These are phyloP conservation scores for Rhodosporidiobolus odoratus DNA, from an alignment of 768 basidiomycete species.

Conservation along the genomic window DNA sequence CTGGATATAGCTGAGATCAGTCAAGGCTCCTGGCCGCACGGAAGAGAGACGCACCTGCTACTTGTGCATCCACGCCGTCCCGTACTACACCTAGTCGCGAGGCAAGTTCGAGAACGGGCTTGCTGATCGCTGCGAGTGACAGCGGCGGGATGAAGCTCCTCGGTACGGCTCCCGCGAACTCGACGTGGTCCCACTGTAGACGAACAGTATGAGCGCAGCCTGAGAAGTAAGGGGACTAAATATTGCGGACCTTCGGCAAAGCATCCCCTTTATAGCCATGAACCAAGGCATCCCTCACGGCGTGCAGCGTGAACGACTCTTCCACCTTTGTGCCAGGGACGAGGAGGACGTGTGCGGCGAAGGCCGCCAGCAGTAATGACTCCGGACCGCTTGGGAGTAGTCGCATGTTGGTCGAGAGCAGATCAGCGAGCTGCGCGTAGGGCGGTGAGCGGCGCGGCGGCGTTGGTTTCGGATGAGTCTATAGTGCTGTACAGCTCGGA, in stretches of 20 bases:
- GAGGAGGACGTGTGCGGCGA: conserved; percentile 54
- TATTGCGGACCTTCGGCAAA: conserved; percentile 8
- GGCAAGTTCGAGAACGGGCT: conserved; percentile 53
- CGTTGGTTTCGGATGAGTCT: too few relatives aligned
- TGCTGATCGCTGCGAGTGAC: conserved; percentile 58
- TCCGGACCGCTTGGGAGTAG: not conserved
- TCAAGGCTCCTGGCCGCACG: too few relatives aligned
- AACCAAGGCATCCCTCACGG: conserved; percentile 75
- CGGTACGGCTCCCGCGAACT: conserved; percentile 82
- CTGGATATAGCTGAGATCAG: not conserved
- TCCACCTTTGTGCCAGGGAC: conserved; percentile 95
- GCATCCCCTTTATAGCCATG: conserved; percentile 56
- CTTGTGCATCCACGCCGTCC: conserved; percentile 65
- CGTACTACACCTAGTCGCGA: conserved; percentile 50
- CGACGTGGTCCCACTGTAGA: conserved; percentile 80
- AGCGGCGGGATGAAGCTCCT: conserved; percentile 77
- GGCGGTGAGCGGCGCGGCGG: too few relatives aligned
- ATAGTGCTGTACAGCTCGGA: too few relatives aligned
- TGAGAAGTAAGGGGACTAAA: too few relatives aligned
- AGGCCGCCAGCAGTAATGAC: conserved; percentile 28
- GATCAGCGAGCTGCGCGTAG: too few relatives aligned
- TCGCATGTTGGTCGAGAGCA: too few relatives aligned
- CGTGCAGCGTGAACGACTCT: conserved; percentile 93
- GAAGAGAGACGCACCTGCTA: conserved; percentile 55
- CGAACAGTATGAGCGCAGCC: not conserved